Conservation (phyloP, 2,329 filamentous ascomycete genomes). For the Cryphonectria japonica region DNA sequence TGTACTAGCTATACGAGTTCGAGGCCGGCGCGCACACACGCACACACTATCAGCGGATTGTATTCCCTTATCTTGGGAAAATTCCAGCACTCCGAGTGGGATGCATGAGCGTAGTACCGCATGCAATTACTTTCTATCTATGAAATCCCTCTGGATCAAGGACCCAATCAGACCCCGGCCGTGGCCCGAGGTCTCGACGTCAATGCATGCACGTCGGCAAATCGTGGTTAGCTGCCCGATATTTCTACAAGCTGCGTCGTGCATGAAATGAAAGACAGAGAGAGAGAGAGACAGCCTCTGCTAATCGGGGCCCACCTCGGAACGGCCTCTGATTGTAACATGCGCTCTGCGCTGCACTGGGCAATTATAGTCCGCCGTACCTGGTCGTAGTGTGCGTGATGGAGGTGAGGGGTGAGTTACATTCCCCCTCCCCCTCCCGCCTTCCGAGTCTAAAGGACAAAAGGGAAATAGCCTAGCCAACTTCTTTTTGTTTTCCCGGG, state of each 20-base stretch:
- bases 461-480: background rate
- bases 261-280: background rate
- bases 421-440: background rate
- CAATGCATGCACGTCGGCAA: constrained; percentile 17
- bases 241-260: background rate
- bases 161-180: constrained; percentile 9
- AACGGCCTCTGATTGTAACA: background rate
- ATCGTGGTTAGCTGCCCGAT: constrained; percentile 12
- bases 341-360: background rate
- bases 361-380: background rate
- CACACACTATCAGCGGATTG: background rate
- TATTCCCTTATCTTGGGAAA: background rate
- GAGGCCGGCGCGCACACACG: background rate
- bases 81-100: background rate
- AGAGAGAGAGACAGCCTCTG: constrained; percentile 1
- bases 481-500: too few relatives aligned
- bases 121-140: background rate
- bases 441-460: background rate
- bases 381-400: background rate
- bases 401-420: constrained; percentile 5
- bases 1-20: background rate
- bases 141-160: background rate
- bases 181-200: constrained; percentile 1
- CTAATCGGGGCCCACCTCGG: background rate
- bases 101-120: background rate